Conservation (phyloP, 2,329 filamentous ascomycete genomes). For the Fusarium temperatum region DNA sequence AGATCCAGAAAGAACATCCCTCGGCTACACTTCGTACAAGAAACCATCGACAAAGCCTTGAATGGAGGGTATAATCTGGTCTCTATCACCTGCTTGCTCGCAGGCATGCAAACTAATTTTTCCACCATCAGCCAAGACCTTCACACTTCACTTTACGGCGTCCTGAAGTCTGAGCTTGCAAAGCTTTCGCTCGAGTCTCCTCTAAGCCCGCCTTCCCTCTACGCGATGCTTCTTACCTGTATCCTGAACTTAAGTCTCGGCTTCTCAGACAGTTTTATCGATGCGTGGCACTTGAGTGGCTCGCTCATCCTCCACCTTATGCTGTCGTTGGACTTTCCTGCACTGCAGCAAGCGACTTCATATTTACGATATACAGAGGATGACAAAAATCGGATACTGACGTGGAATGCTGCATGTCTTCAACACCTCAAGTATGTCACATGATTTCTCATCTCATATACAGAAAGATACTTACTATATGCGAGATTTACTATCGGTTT, state of each 20-base stretch:
- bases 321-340: background rate
- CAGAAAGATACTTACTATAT: rapidly evolving
- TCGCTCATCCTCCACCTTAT: background rate
- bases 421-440: background rate
- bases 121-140: background rate
- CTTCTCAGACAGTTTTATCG: background rate
- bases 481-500: background rate
- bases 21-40: background rate
- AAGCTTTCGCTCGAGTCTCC: background rate
- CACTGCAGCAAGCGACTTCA: rapidly evolving
- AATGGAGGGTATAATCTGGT: background rate
- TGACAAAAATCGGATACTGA: background rate
- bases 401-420: background rate
- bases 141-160: background rate
- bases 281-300: background rate
- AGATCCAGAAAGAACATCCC: background rate
- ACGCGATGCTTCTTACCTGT: background rate
- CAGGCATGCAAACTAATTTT: background rate
- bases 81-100: background rate
- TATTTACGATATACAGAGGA: rapidly evolving
- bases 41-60: rapidly evolving
- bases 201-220: background rate
- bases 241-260: background rate
- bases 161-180: background rate
- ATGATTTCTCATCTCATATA: rapidly evolving